Evolutionary conservation across 129 eudicot species (phyloP), one percentile per base, ranked within the genome.

Genomic region (Oenanthe sinensis): DNA sequence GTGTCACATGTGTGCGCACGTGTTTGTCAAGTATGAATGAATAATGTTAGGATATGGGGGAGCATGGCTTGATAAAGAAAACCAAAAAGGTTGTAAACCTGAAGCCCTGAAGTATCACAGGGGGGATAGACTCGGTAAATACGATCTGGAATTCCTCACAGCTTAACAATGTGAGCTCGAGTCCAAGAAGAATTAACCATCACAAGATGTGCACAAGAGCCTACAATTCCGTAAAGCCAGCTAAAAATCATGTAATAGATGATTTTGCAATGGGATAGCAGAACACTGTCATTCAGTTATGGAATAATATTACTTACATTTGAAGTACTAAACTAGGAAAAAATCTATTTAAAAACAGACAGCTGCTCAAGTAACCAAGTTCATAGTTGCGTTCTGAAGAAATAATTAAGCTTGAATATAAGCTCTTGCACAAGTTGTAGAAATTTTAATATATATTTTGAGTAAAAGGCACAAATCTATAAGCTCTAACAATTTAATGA

Each of bases 161-260:
- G 91, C 88, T 91, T 88, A 76, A 78, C 87, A 87, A 95, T 91
- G 83, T 95, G 97, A 28, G 96, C 85, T 30, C 82, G 87, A 65
- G 98, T 95, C 98, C 98, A 95, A 30, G 98, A 95, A 79, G 98
- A 95, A 83, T 95, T 95, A 9, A 88, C 98, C 98, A 91, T 90
- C 46, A 87, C 98, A 67, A 95, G 92, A 80, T 91, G 92, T 45
- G 94, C 94, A 87, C 83, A 83, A 76, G 99, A 92, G 74, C 99
- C 99, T 28, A 92, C 95, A 82, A 90, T 80, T 78, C 99, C 97
- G 83, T 95, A 95, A 91, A 95, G 84, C 92, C 94, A 89, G 91
- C 94, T 88, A 84, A 95, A 95, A 26, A 95, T 37, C 36, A 1
- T 33, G 36, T 33, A 33, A 33, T 33, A 33, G 36, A 33, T 33